These are phyloP conservation scores for Phytophthora palmivora DNA, from an alignment of 352 stramenopile species.

Conservation along the genomic window DNA sequence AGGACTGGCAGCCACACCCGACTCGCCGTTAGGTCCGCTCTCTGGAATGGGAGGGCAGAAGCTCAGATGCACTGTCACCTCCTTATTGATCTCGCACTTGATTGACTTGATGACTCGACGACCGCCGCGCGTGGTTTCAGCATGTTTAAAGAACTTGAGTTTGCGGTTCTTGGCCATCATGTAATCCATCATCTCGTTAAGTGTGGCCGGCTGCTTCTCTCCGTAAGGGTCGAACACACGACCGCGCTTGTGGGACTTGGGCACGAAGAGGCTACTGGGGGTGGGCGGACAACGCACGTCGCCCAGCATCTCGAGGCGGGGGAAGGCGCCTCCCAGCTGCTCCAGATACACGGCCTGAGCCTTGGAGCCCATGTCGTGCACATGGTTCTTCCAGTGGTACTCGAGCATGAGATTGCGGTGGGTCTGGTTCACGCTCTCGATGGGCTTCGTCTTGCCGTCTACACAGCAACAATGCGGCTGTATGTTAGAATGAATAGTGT, in stretches of 20 bases:
- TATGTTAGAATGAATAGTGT: background rate
- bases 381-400: conserved; percentile 91
- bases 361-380: conserved; percentile 88
- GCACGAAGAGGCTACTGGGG: conserved; percentile 74
- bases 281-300: conserved; percentile 79
- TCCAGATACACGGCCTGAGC: conserved; percentile 85
- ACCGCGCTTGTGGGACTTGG: conserved; percentile 84
- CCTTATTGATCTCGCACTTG: conserved; percentile 88
- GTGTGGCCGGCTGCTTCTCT: conserved; percentile 82
- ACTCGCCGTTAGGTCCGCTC: conserved; percentile 81
- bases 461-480: background rate
- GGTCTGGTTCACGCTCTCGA: conserved; percentile 85
- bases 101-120: conserved; percentile 89
- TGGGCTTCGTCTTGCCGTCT: conserved; percentile 90
- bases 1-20: conserved; percentile 78
- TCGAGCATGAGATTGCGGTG: conserved; percentile 90
- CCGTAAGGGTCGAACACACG: conserved; percentile 85
- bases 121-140: conserved; percentile 82
- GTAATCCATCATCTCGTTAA: conserved; percentile 92
- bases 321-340: conserved; percentile 73
- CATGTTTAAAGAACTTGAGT: conserved; percentile 91
- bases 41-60: conserved; percentile 86
- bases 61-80: conserved; percentile 82
- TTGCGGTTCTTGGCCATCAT: conserved; percentile 91
- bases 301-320: conserved; percentile 83